phyloP scores from a whole-genome alignment of 2,329 filamentous ascomycete species.

The Pyricularia grisea region DNA sequence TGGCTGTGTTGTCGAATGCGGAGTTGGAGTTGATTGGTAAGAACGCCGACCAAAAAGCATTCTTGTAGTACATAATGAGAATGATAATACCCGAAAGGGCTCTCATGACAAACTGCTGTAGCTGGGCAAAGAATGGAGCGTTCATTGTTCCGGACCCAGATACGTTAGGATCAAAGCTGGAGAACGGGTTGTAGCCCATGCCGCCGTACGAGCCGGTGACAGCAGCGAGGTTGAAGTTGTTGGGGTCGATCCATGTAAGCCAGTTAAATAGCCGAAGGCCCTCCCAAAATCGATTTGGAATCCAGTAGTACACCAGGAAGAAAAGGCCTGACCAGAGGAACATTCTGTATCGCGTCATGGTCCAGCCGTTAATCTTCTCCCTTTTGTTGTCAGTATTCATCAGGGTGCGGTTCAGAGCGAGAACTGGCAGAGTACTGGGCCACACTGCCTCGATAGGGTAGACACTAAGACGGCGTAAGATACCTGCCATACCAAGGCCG shows the following conservation, averaged over 20 bases:
- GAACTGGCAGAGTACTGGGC: slow-evolving; percentile 28
- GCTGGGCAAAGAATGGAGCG: slow-evolving; percentile 26
- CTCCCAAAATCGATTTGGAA: slow-evolving; percentile 26
- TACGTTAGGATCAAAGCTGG: slow-evolving; percentile 42
- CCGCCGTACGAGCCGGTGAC: slow-evolving; percentile 29
- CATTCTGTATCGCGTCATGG: slow-evolving; percentile 30
- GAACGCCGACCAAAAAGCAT: slow-evolving; percentile 32
- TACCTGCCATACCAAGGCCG: slow-evolving; percentile 32
- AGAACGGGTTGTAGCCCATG: slow-evolving; percentile 37
- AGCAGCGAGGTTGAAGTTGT: slow-evolving; percentile 31
- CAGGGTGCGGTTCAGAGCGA: slow-evolving; percentile 24
- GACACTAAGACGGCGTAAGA: slow-evolving; percentile 26
- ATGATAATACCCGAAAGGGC: slow-evolving; percentile 28
- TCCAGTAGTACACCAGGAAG: slow-evolving; percentile 38
- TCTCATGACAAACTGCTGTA: slow-evolving; percentile 24
- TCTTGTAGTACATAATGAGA: slow-evolving; percentile 30
- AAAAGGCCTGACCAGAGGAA: slow-evolving; percentile 26
- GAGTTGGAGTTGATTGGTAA: slow-evolving; percentile 37
- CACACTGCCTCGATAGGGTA: slow-evolving; percentile 29
- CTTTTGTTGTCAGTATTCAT: slow-evolving; percentile 22
- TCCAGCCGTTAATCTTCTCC: slow-evolving; percentile 32
- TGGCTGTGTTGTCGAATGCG: slow-evolving; percentile 34
- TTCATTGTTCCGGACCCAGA: not conserved
- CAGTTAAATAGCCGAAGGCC: slow-evolving; percentile 33
- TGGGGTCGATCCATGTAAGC: slow-evolving; percentile 40